phyloP scores from a whole-genome alignment of 2,329 filamentous ascomycete species.

The Dactylellina haptotyla region DNA sequence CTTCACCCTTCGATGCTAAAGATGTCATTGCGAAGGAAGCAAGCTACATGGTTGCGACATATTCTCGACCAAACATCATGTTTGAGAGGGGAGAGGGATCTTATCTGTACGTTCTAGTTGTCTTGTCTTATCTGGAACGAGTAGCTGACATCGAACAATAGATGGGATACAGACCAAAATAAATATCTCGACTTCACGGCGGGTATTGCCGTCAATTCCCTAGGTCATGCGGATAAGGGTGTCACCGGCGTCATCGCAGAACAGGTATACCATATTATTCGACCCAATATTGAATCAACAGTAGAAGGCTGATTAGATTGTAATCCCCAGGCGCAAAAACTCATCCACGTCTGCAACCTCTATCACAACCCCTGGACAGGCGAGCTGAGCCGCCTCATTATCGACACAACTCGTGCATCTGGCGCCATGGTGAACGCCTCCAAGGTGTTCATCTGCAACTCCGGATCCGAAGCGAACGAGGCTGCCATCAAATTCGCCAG shows the following conservation, averaged over 20 bases:
- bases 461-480: constrained; percentile 95
- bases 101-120: constrained; percentile 67
- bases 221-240: constrained; percentile 88
- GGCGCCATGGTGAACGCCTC: constrained; percentile 83
- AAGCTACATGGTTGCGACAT: constrained; percentile 95
- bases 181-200: constrained; percentile 94
- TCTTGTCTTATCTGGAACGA: background rate
- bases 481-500: constrained; percentile 96
- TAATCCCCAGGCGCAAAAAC: constrained; percentile 69
- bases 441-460: constrained; percentile 93
- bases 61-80: constrained; percentile 86
- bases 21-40: constrained; percentile 63
- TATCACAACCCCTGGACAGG: constrained; percentile 98
- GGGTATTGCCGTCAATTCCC: constrained; percentile 91
- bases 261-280: constrained; percentile 66
- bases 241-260: constrained; percentile 78
- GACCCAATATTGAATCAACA: constrained; percentile 59
- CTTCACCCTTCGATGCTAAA: constrained; percentile 28
- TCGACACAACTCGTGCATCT: constrained; percentile 80
- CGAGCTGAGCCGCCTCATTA: constrained; percentile 82
- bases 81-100: constrained; percentile 89
- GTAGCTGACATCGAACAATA: background rate
- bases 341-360: constrained; percentile 93
- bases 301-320: constrained; percentile 57
- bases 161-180: constrained; percentile 85